These are phyloP conservation scores for Chrysoporthe cubensis DNA, from an alignment of 2,329 filamentous ascomycete genomes.

Conservation along the genomic window DNA sequence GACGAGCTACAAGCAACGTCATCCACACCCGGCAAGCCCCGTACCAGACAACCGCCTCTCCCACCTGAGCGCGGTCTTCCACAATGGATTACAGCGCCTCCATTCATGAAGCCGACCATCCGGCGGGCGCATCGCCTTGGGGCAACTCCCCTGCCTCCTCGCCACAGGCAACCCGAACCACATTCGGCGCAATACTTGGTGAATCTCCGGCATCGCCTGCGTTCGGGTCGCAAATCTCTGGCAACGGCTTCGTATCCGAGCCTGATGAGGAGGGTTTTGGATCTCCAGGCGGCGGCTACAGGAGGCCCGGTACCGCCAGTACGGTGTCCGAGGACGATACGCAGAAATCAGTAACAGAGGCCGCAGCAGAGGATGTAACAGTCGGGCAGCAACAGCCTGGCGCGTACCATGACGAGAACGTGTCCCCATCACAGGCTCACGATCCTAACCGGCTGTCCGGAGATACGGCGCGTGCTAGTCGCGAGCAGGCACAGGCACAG, in stretches of 20 bases:
- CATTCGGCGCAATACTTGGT: slow-evolving; percentile 46
- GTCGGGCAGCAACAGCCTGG: slow-evolving; percentile 23
- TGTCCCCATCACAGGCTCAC: slow-evolving; percentile 28
- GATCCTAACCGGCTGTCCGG: slow-evolving; percentile 33
- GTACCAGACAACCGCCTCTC: background rate
- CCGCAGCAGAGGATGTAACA: slow-evolving; percentile 36
- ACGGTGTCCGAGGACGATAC: slow-evolving; percentile 50
- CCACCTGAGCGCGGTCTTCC: background rate
- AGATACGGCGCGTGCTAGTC: slow-evolving; percentile 32
- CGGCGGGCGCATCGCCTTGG: slow-evolving; percentile 59
- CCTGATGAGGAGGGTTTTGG: slow-evolving; percentile 41
- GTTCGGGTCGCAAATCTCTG: slow-evolving; percentile 44
- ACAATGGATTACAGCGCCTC: slow-evolving; percentile 63
- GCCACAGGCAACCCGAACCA: slow-evolving; percentile 50
- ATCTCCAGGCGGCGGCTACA: slow-evolving; percentile 45
- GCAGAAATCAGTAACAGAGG: slow-evolving; percentile 39
- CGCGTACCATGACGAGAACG: slow-evolving; percentile 17
- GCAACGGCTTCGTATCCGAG: slow-evolving; percentile 48
- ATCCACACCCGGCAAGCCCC: slow-evolving; percentile 21
- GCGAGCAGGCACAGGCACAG: slow-evolving; percentile 46
- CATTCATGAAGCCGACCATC: slow-evolving; percentile 58
- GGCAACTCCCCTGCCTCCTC: slow-evolving; percentile 57
- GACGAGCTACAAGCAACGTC: slow-evolving; percentile 29
- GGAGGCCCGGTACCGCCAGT: slow-evolving; percentile 52
- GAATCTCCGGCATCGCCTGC: slow-evolving; percentile 46